Evolutionary conservation across 2,329 filamentous ascomycete genomes (phyloP).

Genomic region (Fusarium sp.): DNA sequence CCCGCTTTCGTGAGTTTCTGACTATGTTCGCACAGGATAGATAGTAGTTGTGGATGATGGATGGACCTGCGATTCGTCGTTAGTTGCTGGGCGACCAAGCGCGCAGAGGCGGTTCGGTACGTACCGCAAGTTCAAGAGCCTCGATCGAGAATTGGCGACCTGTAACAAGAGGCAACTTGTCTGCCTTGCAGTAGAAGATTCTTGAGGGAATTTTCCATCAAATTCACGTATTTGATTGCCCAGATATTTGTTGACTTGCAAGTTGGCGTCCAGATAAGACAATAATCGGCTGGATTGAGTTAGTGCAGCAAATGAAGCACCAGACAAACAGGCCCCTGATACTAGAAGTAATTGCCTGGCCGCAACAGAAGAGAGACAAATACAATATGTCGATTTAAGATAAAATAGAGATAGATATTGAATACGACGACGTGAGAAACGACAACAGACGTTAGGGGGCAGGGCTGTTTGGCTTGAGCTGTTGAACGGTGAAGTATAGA

Average conservation of each 20-base stretch:
- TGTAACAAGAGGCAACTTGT: neutral
- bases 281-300: neutral
- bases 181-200: neutral
- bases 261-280: slow-evolving; percentile 1
- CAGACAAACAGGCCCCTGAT: neutral
- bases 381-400: neutral
- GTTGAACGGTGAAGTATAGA: slow-evolving; percentile 41
- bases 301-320: slow-evolving; percentile 5
- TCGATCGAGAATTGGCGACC: neutral
- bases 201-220: neutral
- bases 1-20: slow-evolving; percentile 5
- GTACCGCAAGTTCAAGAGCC: neutral
- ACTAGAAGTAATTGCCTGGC: neutral
- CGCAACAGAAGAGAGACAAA: neutral
- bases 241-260: slow-evolving; percentile 25
- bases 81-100: slow-evolving; percentile 35
- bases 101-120: slow-evolving; percentile 4
- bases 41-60: slow-evolving; percentile 3
- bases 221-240: neutral
- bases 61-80: slow-evolving; percentile 13
- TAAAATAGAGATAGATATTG: neutral
- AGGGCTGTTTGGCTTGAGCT: slow-evolving; percentile 29
- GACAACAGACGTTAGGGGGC: slow-evolving; percentile 42
- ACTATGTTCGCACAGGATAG: slow-evolving; percentile 8
- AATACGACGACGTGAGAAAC: neutral